Percentiles rank a stretch among this genome's conserved stretches.
These are phyloP conservation scores for Ascochyta clinopodiicola DNA, from an alignment of 2,329 filamentous ascomycete genomes.

Conservation along the genomic window DNA sequence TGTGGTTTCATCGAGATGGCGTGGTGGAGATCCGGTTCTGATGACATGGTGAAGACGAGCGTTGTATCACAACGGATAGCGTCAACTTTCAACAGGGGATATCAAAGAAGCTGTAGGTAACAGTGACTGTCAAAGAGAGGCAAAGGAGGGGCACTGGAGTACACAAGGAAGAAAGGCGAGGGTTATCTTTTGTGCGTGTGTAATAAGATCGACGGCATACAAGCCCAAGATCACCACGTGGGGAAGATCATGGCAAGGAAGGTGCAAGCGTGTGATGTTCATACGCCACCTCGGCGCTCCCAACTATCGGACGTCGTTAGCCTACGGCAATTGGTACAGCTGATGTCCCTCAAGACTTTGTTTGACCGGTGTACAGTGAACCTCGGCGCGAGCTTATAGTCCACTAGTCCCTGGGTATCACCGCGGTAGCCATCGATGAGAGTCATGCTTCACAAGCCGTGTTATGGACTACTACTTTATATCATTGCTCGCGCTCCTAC, in stretches of 20 bases:
- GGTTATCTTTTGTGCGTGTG: not conserved
- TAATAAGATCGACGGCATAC: slow-evolving; percentile 14
- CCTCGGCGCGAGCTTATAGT: not conserved
- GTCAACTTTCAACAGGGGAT: not conserved
- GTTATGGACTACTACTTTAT: no score
- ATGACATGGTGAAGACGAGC: slow-evolving; percentile 35
- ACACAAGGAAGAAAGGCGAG: not conserved
- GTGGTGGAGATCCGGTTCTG: slow-evolving; percentile 56
- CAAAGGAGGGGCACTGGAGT: not conserved
- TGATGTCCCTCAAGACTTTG: not conserved
- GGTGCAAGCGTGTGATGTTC: slow-evolving; percentile 5
- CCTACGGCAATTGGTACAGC: not conserved
- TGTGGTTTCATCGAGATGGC: slow-evolving; percentile 57
- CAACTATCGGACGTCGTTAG: not conserved
- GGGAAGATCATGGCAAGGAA: slow-evolving; percentile 18
- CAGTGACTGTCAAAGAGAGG: not conserved
- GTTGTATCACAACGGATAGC: not conserved
- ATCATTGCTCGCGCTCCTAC: no score
- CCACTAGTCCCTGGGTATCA: not conserved
- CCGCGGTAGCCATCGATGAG: no score
- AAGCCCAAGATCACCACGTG: slow-evolving; percentile 21
- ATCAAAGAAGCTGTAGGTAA: not conserved
- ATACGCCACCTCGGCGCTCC: slow-evolving; percentile 7
- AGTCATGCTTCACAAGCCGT: no score
- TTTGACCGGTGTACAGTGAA: not conserved